These are phyloP conservation scores for Acrasis kona DNA, from an alignment of 78 protist species.

Conservation along the genomic window DNA sequence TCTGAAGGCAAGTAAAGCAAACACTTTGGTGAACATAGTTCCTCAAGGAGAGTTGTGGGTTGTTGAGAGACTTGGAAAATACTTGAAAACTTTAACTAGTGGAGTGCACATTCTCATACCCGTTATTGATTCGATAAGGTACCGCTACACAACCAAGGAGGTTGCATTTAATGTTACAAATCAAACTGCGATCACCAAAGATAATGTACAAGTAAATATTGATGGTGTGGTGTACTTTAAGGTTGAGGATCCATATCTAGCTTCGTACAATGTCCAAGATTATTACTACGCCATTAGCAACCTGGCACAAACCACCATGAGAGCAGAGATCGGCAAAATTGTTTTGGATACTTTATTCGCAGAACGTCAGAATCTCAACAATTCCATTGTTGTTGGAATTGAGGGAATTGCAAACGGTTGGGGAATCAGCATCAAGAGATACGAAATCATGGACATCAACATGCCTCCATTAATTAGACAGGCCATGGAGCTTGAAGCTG, in stretches of 20 bases:
- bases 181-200: constrained; percentile 45
- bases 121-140: constrained; percentile 34
- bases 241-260: constrained; percentile 29
- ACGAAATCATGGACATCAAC: constrained; percentile 41
- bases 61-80: constrained; percentile 55
- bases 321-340: constrained; percentile 58
- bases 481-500: constrained; percentile 70
- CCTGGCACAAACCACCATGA: constrained; percentile 71
- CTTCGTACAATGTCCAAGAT: constrained; percentile 33
- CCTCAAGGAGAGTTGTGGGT: constrained; percentile 59
- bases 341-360: constrained; percentile 42
- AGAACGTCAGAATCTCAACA: constrained; percentile 45
- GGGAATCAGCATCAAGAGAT: constrained; percentile 56
- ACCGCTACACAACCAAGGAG: constrained; percentile 38
- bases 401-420: constrained; percentile 23
- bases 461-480: constrained; percentile 36
- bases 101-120: constrained; percentile 55
- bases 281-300: constrained; percentile 37
- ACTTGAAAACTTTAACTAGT: constrained; percentile 17
- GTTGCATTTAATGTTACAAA: constrained; percentile 2
- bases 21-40: constrained; percentile 37
- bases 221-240: constrained; percentile 53
- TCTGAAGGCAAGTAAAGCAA: background rate
- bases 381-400: constrained; percentile 27
- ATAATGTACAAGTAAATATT: constrained; percentile 49